Evolutionary conservation across 176 grass and related monocot genomes (phyloP), one percentile per base, ranked within the genome.

Genomic region (Bonia amplexicaulis): DNA sequence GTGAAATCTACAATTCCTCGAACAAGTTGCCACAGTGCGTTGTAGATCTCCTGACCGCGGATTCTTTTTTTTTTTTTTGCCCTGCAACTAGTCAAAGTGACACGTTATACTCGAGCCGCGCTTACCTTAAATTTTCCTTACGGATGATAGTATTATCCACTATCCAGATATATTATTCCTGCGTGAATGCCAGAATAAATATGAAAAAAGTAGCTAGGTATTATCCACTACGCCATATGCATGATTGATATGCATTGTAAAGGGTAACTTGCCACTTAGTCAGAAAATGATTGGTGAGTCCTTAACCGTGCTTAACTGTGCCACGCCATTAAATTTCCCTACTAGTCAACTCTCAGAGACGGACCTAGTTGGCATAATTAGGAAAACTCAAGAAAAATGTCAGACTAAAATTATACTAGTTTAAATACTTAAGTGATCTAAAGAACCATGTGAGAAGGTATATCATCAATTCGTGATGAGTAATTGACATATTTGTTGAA

Each of bases 1-100:
- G 76, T 84, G 89, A 84, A 87, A 87, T 87, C 75, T 85, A 90
- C 85, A 84, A 87, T 84, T 61, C 85, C n/a, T 80, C 69, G 20
- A 55, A 47, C 85, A 90, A 90, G 60, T 90, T 87, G 85, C 75
- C 85, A 80, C 74, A 55, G 55, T 73, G 85, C 74, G 68, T 9
- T 59, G 61, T 77, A 29, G 80, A 90, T 90, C 80, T 84, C 80
- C 80, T 87, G 75, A 87, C 75, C 85, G 78, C 80, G 25, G 78
- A 27, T 54, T 84, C 71, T 48, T 69, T 71, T 0, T 31, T 60
- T 72, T 25, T 12, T 66, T 37, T 33, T 15, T 26, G 15, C 9
- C 40, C 37, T 9, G 63, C 37, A 76, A 54, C 73, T 68, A 74
- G 89, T 88, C 80, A 88, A 83, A 80, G 52, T 33, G 35, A 69